Base-by-base conservation (phyloP, 768 basidiomycete species). In the Calvatia gigantea region DNA sequence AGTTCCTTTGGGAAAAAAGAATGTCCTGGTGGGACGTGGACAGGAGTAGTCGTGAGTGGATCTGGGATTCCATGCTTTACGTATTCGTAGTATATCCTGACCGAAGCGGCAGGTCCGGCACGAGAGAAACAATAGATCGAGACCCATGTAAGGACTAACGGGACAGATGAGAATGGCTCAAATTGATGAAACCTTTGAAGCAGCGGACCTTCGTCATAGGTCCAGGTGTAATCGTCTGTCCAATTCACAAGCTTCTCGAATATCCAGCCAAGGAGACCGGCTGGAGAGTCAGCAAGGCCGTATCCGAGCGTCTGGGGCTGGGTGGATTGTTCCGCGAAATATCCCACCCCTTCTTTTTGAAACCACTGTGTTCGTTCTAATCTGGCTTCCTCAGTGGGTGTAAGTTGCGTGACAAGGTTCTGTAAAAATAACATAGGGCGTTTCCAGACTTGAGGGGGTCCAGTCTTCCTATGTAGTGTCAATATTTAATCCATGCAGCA, bases 111-210 rank as follows among this genome's bases (percentile, higher is more conserved):
- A 4, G 85, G 83, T 0, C 83, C 83, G 0, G 77, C 73, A 5
- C 75, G 73, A 6, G 83, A 84, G 69, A 84, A 83, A 72, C 74
- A 79, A 61, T 79, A 83, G 11, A 83, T 70, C 1, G 81, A 83
- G n/a, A 83, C 65, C 82, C 82, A 85, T 0, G 79, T 82, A 21
- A 85, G 59, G 4, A 83, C 83, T 84, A 54, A 12, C 21, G 11
- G 1, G 15, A 42, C 27, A 4, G 2, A 19, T 37, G 33, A 7
- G 12, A 15, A n/a, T 11, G 17, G 35, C 11, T 12, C 17, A 7
- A 37, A n/a, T 37, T 37, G 35, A 37, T 37, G 12, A 37, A n/a
- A n/a, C n/a, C n/a, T n/a, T 37, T 12, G 12, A 37, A n/a, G 35
- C 5, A 14, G 15, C 49, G 3, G 21, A 75, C 82, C 70, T 67